phyloP scores from a whole-genome alignment of 345 rosid genomes.

The Erodium maritimum region DNA sequence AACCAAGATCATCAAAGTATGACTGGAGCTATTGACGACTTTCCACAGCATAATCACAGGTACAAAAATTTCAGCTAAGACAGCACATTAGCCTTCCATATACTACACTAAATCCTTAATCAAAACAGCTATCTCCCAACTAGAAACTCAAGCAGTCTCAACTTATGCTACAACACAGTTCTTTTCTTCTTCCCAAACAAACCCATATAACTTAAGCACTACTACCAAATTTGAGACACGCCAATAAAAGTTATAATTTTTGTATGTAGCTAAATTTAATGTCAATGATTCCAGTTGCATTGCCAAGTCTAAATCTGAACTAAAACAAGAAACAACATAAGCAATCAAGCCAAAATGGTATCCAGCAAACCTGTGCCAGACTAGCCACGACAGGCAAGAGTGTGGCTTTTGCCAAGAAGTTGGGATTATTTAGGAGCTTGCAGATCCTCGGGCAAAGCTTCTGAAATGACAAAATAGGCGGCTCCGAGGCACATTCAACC shows the following conservation, averaged over 20 bases:
- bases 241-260: no score
- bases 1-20: neutral
- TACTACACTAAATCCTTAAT: neutral
- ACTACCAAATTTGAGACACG: no score
- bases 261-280: neutral
- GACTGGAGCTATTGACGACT: neutral
- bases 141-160: neutral
- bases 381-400: slow-evolving; percentile 71
- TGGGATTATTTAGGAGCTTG: slow-evolving; percentile 73
- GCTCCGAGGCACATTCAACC: slow-evolving; percentile 64
- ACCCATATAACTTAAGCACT: no score
- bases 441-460: slow-evolving; percentile 85
- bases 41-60: neutral
- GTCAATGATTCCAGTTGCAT: neutral
- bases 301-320: neutral
- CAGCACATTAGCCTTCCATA: neutral
- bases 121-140: neutral
- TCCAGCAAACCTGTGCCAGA: slow-evolving; percentile 57
- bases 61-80: neutral
- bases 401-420: slow-evolving; percentile 70
- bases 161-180: neutral
- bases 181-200: neutral
- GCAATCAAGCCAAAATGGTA: no score
- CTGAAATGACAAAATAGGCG: slow-evolving; percentile 53
- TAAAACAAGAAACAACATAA: no score